Percentiles rank a stretch among this genome's conserved stretches.
Conservation (phyloP, 2,329 filamentous ascomycete genomes). For the Colletotrichum sp. region DNA sequence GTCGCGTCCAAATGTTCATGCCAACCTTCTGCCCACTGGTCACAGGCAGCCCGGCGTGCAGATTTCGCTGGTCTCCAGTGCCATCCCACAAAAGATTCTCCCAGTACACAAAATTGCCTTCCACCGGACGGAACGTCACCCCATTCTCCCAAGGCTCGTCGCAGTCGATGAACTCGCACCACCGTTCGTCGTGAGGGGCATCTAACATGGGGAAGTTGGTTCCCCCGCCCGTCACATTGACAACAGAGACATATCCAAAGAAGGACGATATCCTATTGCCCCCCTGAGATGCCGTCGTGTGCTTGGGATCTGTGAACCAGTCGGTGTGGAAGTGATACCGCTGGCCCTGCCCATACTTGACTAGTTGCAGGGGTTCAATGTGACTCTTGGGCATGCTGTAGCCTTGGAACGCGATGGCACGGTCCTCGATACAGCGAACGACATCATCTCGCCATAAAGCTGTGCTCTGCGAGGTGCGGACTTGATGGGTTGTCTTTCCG, state of each 20-base stretch:
- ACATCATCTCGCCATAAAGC: slow-evolving; percentile 45
- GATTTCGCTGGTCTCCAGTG: slow-evolving; percentile 44
- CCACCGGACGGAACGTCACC: slow-evolving; percentile 51
- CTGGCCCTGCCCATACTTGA: slow-evolving; percentile 48
- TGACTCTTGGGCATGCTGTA: slow-evolving; percentile 37
- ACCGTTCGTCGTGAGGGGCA: slow-evolving; percentile 33
- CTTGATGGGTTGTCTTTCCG: slow-evolving; percentile 36
- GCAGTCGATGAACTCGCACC: slow-evolving; percentile 47
- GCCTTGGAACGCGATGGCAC: slow-evolving; percentile 51
- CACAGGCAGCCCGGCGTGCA: slow-evolving; percentile 53
- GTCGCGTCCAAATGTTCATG: slow-evolving; percentile 58
- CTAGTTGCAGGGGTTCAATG: slow-evolving; percentile 53
- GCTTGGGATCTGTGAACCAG: slow-evolving; percentile 49
- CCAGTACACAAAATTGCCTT: slow-evolving; percentile 55
- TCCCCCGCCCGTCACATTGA: slow-evolving; percentile 48
- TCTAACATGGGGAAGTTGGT: slow-evolving; percentile 53
- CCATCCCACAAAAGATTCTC: slow-evolving; percentile 46
- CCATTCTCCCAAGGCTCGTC: slow-evolving; percentile 51
- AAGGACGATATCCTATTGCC: slow-evolving; percentile 52
- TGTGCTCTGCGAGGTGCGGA: slow-evolving; percentile 52
- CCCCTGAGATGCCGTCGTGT: slow-evolving; percentile 39
- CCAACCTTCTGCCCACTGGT: slow-evolving; percentile 52
- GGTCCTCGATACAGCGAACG: slow-evolving; percentile 51
- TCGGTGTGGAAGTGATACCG: slow-evolving; percentile 57
- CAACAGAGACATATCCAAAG: slow-evolving; percentile 50